These are phyloP conservation scores for Sanguinoderma infundibulare DNA, from an alignment of 1,284 basidiomycete genomes.

Conservation along the genomic window DNA sequence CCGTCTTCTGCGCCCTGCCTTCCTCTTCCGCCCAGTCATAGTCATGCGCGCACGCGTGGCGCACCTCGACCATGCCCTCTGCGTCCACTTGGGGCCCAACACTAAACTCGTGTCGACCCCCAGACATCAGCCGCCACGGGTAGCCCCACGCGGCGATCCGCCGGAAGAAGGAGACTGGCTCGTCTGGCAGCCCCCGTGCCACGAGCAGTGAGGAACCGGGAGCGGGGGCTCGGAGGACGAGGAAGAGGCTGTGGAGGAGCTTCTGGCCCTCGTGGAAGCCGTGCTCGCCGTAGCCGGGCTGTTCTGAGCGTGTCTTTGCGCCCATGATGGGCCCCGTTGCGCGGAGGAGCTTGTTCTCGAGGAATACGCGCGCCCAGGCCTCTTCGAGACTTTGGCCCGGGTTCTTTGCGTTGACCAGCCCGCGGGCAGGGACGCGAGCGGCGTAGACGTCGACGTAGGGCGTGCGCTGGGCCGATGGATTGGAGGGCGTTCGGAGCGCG, in stretches of 20 bases:
- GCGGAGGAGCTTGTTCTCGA: conserved; percentile 1
- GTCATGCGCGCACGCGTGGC: conserved; percentile 20
- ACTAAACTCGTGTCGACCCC: conserved; percentile 22
- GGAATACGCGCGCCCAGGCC: conserved; percentile 14
- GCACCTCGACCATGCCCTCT: conserved; percentile 20
- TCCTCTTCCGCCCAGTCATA: conserved; percentile 18
- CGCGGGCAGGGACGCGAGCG: conserved; percentile 6
- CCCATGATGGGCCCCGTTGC: not conserved
- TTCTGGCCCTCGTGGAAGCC: conserved; percentile 17
- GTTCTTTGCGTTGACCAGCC: not conserved
- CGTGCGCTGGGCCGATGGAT: not conserved
- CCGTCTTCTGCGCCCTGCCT: conserved; percentile 17
- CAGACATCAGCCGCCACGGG: conserved; percentile 24
- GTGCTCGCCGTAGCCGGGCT: conserved; percentile 10
- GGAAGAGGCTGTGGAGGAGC: conserved; percentile 8
- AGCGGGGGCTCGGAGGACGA: conserved; percentile 7
- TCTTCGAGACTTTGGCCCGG: conserved; percentile 9
- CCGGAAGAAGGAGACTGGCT: conserved; percentile 15
- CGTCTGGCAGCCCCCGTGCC: conserved; percentile 12
- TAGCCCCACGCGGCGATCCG: conserved; percentile 18
- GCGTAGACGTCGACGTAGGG: conserved; percentile 12
- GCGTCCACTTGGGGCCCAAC: conserved; percentile 12
- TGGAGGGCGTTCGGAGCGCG: not conserved
- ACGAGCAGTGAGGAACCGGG: conserved; percentile 13
- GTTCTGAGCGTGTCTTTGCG: not conserved